These are phyloP conservation scores for Tremellales sp. DNA, from an alignment of 1,284 basidiomycete genomes.

Conservation along the genomic window DNA sequence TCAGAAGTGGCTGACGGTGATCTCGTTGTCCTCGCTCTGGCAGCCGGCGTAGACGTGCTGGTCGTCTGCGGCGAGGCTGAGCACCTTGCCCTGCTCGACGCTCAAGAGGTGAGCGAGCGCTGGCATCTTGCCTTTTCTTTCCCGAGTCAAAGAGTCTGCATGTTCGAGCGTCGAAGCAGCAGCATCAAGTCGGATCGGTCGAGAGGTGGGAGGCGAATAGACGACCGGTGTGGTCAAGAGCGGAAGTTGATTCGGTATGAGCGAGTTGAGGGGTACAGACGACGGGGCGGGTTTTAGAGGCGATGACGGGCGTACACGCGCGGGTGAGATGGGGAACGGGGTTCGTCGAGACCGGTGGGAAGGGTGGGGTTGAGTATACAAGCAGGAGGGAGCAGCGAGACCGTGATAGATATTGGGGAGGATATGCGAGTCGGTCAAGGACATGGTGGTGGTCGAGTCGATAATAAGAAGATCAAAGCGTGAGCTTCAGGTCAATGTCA, in stretches of 20 bases:
- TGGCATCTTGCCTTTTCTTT: slow-evolving; percentile 42
- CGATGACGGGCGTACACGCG: not conserved
- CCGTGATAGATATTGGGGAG: slow-evolving; percentile 32
- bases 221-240: too few species aligned
- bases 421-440: slow-evolving; percentile 19
- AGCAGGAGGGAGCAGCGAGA: slow-evolving; percentile 31
- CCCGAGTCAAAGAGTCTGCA: slow-evolving; percentile 44
- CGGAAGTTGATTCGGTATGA: too few species aligned
- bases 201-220: too few species aligned
- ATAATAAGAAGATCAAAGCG: too few species aligned
- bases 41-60: slow-evolving; percentile 77
- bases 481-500: too few species aligned
- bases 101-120: slow-evolving; percentile 44
- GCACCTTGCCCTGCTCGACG: slow-evolving; percentile 51
- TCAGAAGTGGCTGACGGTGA: slow-evolving; percentile 45
- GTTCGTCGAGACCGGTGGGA: not conserved
- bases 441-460: too few species aligned
- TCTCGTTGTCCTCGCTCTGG: slow-evolving; percentile 70
- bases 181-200: too few species aligned
- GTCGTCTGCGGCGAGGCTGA: slow-evolving; percentile 69
- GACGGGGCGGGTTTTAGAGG: not conserved
- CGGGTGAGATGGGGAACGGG: not conserved
- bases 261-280: slow-evolving; percentile 3
- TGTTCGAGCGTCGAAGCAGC: slow-evolving; percentile 2
- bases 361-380: slow-evolving; percentile 5